Evolutionary conservation across 257 asterid genomes (phyloP).

Genomic region (Dorcoceras hygrometricum): DNA sequence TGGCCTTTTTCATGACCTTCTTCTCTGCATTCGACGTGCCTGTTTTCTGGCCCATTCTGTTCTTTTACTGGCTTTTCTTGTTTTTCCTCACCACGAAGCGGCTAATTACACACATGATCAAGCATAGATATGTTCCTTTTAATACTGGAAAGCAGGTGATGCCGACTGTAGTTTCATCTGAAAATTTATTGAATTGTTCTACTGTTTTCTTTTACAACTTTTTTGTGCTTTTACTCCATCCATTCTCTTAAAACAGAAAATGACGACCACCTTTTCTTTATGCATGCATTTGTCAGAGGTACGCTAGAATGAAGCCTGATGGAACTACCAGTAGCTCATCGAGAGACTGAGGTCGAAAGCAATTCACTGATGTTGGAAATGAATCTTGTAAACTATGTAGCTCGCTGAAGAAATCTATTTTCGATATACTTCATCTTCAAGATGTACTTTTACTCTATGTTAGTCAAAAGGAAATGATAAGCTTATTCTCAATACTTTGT

Average conservation of each 20-base stretch:
- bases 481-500: not conserved
- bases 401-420: conserved; percentile 16
- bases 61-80: conserved; percentile 77
- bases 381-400: conserved; percentile 2
- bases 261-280: conserved; percentile 6
- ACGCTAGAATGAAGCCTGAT: conserved; percentile 36
- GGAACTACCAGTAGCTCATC: conserved; percentile 28
- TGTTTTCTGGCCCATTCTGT: conserved; percentile 86
- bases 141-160: conserved; percentile 76
- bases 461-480: not conserved
- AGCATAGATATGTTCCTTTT: conserved; percentile 72
- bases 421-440: not conserved
- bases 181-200: conserved; percentile 16
- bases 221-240: not conserved
- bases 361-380: not conserved
- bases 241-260: not conserved
- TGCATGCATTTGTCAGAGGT: conserved; percentile 36
- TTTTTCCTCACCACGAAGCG: conserved; percentile 87
- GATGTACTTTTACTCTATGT: not conserved
- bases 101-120: conserved; percentile 85
- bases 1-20: conserved; percentile 78
- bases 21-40: conserved; percentile 83
- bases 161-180: conserved; percentile 10
- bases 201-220: not conserved
- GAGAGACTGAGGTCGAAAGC: conserved; percentile 28